Evolutionary conservation across 163 green algal species (phyloP).

Genomic region (Botryococcus braunii): DNA sequence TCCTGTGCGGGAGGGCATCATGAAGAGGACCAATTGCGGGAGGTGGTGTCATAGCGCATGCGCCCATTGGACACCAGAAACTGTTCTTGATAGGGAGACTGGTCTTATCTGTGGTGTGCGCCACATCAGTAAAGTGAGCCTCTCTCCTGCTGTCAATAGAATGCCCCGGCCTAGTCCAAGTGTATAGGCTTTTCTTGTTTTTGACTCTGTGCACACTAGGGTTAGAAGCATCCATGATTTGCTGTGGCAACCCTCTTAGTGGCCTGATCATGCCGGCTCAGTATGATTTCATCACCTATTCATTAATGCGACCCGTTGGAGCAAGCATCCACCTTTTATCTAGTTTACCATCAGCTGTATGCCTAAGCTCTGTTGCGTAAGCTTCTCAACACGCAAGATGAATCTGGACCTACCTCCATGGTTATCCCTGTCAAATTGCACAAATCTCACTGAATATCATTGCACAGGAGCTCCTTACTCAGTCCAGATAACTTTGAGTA

Average conservation of each 20-base stretch:
- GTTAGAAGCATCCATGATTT: no score
- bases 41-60: constrained; percentile 43
- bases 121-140: constrained; percentile 13
- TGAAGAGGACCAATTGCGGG: constrained; percentile 38
- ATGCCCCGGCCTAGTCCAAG: background rate
- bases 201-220: background rate
- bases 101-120: constrained; percentile 18
- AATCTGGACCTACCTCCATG: no score
- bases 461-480: no score
- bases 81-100: constrained; percentile 4
- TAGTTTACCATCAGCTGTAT: no score
- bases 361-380: no score
- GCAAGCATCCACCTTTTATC: no score
- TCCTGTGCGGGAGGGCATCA: constrained; percentile 25
- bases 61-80: constrained; percentile 38
- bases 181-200: background rate
- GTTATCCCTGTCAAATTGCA: no score
- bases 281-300: background rate
- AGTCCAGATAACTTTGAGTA: no score
- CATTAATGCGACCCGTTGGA: no score
- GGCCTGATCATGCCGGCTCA: background rate
- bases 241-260: background rate
- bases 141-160: background rate
- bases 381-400: no score
- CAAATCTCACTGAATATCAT: no score